Base-by-base conservation (phyloP, 768 basidiomycete genomes). In the Leucogyrophana mollusca region DNA sequence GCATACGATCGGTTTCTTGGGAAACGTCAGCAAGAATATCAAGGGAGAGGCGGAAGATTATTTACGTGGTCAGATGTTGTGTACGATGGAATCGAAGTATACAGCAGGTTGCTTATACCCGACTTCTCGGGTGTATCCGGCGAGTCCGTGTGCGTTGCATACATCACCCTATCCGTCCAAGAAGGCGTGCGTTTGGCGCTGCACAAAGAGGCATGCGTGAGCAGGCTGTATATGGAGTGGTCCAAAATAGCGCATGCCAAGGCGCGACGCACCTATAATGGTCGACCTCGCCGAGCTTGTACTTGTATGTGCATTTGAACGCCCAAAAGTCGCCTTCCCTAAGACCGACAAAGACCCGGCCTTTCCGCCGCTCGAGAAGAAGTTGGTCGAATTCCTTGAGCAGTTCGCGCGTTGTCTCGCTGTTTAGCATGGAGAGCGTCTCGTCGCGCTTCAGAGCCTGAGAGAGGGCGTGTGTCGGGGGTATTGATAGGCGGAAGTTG, bases 261-360 rank as follows among this genome's bases (percentile, higher is more conserved):
- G 0, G 13, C 13, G 27, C 13, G 27, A 62, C 78, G 18, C 49
- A 90, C 88, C 77, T 82, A 68, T 92, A 96, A 53, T 81, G 80
- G 58, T 94, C 89, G 17, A 90, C 82, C 58, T 87, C 78, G 9
- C 91, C 91, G 9, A 92, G 71, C 41, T 76, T 62, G 59, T 90
- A 92, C 65, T 96, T 96, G 58, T 95, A 97, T 34, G 85, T 93
- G 62, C 90, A 89, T 47, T 93, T 90, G 72, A 95, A 95, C 45
- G 72, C 74, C 79, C 85, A 89, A 59, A 97, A 87, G 17, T 87
- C 82, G n/a, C 86, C 91, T 64, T 97, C 95, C 23, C 75, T 74
- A 32, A 97, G 69, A 24, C 87, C 83, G 27, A 83, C 73, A 53
- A 92, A 85, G 4, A 82, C 77, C 10, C 71, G 77, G 23, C 85